phyloP scores from a whole-genome alignment of 805 yeast genomes.

The Millerozyma miso region DNA sequence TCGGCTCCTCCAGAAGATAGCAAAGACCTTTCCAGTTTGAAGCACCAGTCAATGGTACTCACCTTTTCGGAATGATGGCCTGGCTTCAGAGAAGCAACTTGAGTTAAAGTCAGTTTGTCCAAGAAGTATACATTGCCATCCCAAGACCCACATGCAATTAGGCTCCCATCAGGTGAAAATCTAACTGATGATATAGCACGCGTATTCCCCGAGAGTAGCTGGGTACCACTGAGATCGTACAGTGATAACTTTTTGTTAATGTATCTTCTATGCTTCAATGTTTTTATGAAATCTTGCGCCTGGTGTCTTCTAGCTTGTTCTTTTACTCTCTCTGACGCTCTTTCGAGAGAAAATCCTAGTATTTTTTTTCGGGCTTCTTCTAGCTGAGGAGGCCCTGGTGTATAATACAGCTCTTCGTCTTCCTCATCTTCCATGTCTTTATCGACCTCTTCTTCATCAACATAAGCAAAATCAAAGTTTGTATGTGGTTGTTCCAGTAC shows the following conservation, averaged over 20 bases:
- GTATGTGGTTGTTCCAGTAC: slow-evolving; percentile 28
- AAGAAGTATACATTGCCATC: slow-evolving; percentile 62
- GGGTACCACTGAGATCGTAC: slow-evolving; percentile 58
- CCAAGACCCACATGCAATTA: slow-evolving; percentile 77
- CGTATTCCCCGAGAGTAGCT: slow-evolving; percentile 51
- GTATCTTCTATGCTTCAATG: slow-evolving; percentile 44
- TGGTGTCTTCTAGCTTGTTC: slow-evolving; percentile 25
- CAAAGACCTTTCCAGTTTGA: slow-evolving; percentile 11
- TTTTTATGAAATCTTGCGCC: slow-evolving; percentile 34
- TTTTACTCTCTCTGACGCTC: slow-evolving; percentile 37
- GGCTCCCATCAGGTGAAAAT: slow-evolving; percentile 33
- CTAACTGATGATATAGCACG: slow-evolving; percentile 65
- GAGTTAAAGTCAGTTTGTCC: slow-evolving; percentile 34
- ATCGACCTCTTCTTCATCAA: slow-evolving; percentile 8
- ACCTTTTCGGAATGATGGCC: slow-evolving; percentile 62
- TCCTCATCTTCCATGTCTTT: slow-evolving; percentile 14
- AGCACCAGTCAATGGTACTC: slow-evolving; percentile 67
- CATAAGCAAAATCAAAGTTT: slow-evolving; percentile 6
- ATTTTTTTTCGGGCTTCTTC: slow-evolving; percentile 48
- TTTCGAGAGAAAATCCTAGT: slow-evolving; percentile 46
- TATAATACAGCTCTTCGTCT: slow-evolving; percentile 72
- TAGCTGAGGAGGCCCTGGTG: slow-evolving; percentile 65
- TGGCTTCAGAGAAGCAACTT: slow-evolving; percentile 17
- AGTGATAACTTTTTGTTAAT: slow-evolving; percentile 28
- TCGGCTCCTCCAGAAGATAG: slow-evolving; percentile 37